Evolutionary conservation across 768 basidiomycete genomes (phyloP).

Genomic region (Russula compacta): DNA sequence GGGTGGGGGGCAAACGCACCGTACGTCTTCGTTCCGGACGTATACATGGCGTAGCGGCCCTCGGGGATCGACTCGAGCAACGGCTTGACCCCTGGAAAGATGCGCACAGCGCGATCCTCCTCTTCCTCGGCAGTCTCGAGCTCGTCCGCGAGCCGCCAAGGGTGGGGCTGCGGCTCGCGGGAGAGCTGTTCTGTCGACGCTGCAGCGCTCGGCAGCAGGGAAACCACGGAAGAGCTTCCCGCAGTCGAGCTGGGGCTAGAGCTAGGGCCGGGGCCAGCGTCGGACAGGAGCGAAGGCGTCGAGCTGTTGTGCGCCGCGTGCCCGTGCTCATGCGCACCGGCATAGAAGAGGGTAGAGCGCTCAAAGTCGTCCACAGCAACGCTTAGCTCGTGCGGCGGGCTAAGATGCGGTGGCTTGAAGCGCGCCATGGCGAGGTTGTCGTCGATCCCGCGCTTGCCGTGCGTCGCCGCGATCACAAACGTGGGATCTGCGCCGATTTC

Average conservation of each 20-base stretch:
- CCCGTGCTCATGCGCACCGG: constrained; percentile 45
- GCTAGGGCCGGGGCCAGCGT: constrained; percentile 29
- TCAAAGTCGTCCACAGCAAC: constrained; percentile 53
- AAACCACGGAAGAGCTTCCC: constrained; percentile 36
- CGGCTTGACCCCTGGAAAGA: constrained; percentile 58
- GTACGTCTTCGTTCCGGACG: constrained; percentile 65
- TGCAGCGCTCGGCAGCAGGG: constrained; percentile 22
- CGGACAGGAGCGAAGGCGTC: constrained; percentile 25
- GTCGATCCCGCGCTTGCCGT: constrained; percentile 70
- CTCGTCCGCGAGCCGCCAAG: not conserved
- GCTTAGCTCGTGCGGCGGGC: constrained; percentile 45
- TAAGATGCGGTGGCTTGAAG: constrained; percentile 50
- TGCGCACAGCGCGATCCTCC: constrained; percentile 56
- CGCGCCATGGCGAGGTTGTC: constrained; percentile 49
- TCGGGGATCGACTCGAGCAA: constrained; percentile 59
- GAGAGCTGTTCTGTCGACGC: not conserved
- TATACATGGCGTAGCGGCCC: constrained; percentile 64
- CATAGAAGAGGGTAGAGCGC: constrained; percentile 54
- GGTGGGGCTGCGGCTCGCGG: too few relatives aligned
- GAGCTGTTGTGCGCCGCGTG: constrained; percentile 31
- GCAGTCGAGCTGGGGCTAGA: constrained; percentile 32
- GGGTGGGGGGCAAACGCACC: constrained; percentile 29
- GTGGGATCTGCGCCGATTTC: constrained; percentile 62
- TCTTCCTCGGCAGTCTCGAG: constrained; percentile 47
- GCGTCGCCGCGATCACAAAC: constrained; percentile 64